phyloP scores from a whole-genome alignment of 78 protist species.

The Kipferlia bialata region DNA sequence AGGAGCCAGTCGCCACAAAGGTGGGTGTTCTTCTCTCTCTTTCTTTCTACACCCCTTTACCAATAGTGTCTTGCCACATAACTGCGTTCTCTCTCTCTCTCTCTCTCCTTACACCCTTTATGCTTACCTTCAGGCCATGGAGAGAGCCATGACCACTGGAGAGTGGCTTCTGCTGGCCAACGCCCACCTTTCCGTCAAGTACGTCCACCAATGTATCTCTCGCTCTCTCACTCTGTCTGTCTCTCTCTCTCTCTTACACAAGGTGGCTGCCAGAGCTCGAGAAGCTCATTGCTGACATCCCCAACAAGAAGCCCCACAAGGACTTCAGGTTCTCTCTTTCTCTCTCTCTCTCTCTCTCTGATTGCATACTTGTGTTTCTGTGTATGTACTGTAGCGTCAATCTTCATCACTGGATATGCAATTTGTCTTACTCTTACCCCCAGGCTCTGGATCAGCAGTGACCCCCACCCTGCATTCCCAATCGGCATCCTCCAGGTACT shows the following conservation, averaged over 20 bases:
- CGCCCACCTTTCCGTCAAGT: too few species aligned
- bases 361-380: too few species aligned
- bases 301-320: slow-evolving; percentile 14
- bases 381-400: too few species aligned
- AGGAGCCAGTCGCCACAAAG: slow-evolving; percentile 46
- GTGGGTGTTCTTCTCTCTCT: too few species aligned
- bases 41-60: slow-evolving; percentile 8
- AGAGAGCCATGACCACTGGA: slow-evolving; percentile 36
- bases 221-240: neutral
- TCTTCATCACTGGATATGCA: neutral
- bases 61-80: slow-evolving; percentile 20
- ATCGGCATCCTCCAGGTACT: slow-evolving; percentile 25
- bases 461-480: slow-evolving; percentile 33
- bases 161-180: slow-evolving; percentile 72
- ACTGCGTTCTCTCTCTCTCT: slow-evolving; percentile 62
- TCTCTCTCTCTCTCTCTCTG: too few species aligned
- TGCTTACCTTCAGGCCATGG: too few species aligned
- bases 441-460: slow-evolving; percentile 23
- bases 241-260: slow-evolving; percentile 49
- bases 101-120: too few species aligned
- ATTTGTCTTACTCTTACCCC: slow-evolving; percentile 2
- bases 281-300: slow-evolving; percentile 37
- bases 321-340: slow-evolving; percentile 81
- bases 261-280: slow-evolving; percentile 56
- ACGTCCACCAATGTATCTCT: too few species aligned